These are phyloP conservation scores for Aristolochia contorta DNA, from an alignment of 164 flowering plant genomes.

Conservation along the genomic window DNA sequence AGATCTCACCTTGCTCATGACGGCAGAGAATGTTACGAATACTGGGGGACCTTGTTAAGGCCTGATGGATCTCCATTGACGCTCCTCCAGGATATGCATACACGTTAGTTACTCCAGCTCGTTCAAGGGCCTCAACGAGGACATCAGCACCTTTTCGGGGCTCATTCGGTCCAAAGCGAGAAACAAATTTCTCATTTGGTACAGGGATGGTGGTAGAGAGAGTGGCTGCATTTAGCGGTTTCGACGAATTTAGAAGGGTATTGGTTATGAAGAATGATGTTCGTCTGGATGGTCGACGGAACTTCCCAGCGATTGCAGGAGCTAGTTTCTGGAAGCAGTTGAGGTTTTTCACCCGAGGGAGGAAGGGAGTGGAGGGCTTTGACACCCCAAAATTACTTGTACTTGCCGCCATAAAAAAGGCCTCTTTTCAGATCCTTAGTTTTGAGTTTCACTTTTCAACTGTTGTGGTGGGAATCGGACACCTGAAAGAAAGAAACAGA, in stretches of 20 bases:
- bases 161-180: constrained; percentile 38
- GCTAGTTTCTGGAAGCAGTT: not conserved
- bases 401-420: too few relatives aligned
- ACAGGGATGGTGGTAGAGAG: not conserved
- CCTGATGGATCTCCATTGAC: constrained; percentile 70
- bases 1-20: constrained; percentile 62
- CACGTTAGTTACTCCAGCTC: constrained; percentile 45
- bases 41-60: constrained; percentile 42
- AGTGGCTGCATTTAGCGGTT: constrained; percentile 3
- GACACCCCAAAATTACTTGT: not conserved
- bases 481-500: too few relatives aligned
- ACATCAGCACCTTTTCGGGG: constrained; percentile 60
- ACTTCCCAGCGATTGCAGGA: not conserved
- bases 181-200: constrained; percentile 1
- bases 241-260: constrained; percentile 9
- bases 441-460: too few relatives aligned
- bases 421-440: too few relatives aligned
- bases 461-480: too few relatives aligned
- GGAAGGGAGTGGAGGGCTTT: not conserved
- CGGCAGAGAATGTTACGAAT: constrained; percentile 51
- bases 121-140: constrained; percentile 67
- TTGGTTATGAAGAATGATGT: constrained; percentile 3
- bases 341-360: not conserved
- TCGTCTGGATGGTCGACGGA: not conserved
- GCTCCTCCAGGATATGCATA: constrained; percentile 72